Base-by-base conservation (phyloP, 495 filamentous ascomycete species). In the Neurospora sp. region DNA sequence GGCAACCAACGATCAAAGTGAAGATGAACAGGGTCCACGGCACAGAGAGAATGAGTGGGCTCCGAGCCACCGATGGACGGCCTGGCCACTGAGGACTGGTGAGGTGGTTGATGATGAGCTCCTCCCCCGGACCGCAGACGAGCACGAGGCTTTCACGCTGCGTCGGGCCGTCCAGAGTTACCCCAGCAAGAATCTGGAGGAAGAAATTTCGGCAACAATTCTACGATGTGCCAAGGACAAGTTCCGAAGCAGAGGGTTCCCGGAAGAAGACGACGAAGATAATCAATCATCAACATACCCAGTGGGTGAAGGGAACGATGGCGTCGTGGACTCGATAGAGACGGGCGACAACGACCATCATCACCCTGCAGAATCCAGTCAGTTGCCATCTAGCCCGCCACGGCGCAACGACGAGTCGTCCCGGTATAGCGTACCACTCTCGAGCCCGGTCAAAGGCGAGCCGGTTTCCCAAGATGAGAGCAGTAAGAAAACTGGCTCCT, bases 71-170 rank as follows among this genome's bases (percentile, higher is more conserved):
- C 27, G 70, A 39, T 96, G 93, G 93, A 91, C 91, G 4, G 91
- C 92, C 1, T 97, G 94, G 94, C 94, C 94, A 23, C 75, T 94
- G 81, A 80, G 80, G 18, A 84, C 85, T 27, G 78, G 83, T 12
- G 81, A 84, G 9, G 91, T 94, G 20, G 91, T 92, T 4, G 84
- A 86, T n/a, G 79, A 82, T 11, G 83, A 84, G 38, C 72, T 82
- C 40, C 31, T 80, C 37, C 73, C 73, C 39, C 72, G 81, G 0
- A 76, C 78, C 11, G 78, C 83, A 18, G 83, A 84, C 40, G 79
- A 76, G 46, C 78, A 82, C 23, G 81, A 81, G 72, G 74, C 78
- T 27, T 82, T 83, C 72, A 62, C 54, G 23, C 23, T 62, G 23
- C 54, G 54, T 16, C 23, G 23, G 23, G 2, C 12, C 23, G 54